These are phyloP conservation scores for Talaromyces sp. DNA, from an alignment of 2,329 filamentous ascomycete genomes.

Conservation along the genomic window DNA sequence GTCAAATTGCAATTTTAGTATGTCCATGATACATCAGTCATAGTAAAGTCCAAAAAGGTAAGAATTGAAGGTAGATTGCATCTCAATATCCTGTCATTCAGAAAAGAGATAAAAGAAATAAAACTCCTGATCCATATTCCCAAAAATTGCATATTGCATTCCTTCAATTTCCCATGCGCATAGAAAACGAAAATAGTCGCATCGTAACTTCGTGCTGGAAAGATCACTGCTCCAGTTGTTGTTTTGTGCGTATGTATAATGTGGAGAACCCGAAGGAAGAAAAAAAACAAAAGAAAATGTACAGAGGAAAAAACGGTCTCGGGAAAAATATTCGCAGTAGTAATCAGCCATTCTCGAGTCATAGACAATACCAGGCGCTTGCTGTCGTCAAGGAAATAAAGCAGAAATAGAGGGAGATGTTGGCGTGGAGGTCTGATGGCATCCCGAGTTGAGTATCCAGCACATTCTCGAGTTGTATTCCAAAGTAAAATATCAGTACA, in stretches of 20 bases:
- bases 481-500: conserved; percentile 15
- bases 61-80: not conserved
- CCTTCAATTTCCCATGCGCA: conserved; percentile 4
- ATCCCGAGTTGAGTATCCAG: not conserved
- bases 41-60: not conserved
- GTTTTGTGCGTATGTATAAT: conserved; percentile 4
- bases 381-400: not conserved
- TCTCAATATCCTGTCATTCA: conserved; percentile 1
- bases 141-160: not conserved
- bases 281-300: conserved; percentile 26
- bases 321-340: not conserved
- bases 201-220: conserved; percentile 3
- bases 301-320: conserved; percentile 25
- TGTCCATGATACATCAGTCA: conserved; percentile 1
- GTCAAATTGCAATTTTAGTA: conserved; percentile 14
- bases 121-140: conserved; percentile 22
- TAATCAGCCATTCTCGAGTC: not conserved
- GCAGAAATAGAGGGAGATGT: not conserved
- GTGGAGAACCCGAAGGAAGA: conserved; percentile 7
- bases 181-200: not conserved
- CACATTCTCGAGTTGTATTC: not conserved
- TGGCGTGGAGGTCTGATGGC: not conserved
- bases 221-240: not conserved
- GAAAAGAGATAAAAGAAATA: conserved; percentile 22
- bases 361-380: not conserved